Base-by-base conservation (phyloP, 1,284 basidiomycete species). In the Papiliotrema fonsecae region DNA sequence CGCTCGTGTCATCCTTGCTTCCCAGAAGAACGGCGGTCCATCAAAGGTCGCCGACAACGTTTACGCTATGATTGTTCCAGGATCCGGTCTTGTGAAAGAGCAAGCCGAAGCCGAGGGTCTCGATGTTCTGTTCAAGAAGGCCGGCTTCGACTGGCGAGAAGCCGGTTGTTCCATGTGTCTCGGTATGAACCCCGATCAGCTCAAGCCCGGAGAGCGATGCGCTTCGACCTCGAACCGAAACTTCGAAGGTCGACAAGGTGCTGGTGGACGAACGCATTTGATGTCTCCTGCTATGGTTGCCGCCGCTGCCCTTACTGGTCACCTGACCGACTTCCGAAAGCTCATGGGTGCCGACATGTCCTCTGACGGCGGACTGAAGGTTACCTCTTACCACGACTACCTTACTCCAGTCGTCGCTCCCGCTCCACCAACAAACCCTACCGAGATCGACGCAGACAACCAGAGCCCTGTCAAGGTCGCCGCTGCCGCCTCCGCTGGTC, bases 151-250 rank as follows among this genome's bases (percentile, higher is more conserved):
- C 71, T 97, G 91, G 92, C 82, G 92, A 51, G 93, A 97, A 75
- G 93, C 93, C 26, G 92, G 92, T 27, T 97, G 92, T 72, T 97
- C 93, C 27, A 97, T 97, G 93, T 97, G 92, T 75, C 73, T 97
- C 55, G 93, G 91, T 37, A 97, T 97, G 93, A 97, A 97, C 75
- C 89, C 92, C 10, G 92, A 97, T 75, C 90, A 94, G 73, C 79
- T 97, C 45, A 78, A 81, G 31, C 89, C 90, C 3, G 85, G 87
- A 41, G 88, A 97, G 74, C 86, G 93, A 45, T 97, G 92, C 67
- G 92, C 93, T 6, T 92, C 88, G 63, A 97, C 93, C 35, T 94
- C 90, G 68, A 97, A 97, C 76, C 85, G 93, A 56, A 97, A 97
- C 77, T 97, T 97, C 65, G 92, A 97, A 75, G 92, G 93, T 44